phyloP scores from a whole-genome alignment of 2,329 filamentous ascomycete genomes.

The Penicillium sp. region DNA sequence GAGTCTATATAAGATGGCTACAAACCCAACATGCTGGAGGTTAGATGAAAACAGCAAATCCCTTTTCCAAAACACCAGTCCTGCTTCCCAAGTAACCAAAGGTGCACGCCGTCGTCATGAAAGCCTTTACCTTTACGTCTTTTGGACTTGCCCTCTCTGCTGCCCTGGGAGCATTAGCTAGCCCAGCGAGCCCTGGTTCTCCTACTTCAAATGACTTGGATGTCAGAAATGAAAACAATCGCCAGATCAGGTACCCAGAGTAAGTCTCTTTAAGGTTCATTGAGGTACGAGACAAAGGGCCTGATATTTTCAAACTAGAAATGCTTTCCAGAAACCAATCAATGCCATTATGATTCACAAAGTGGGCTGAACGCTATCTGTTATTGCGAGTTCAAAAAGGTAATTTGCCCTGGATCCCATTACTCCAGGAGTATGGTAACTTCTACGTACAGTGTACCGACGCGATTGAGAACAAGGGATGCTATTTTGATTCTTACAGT shows the following conservation, averaged over 20 bases:
- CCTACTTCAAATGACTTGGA: neutral
- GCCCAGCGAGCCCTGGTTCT: neutral
- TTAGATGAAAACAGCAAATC: neutral
- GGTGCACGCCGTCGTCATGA: neutral
- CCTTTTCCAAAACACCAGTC: neutral
- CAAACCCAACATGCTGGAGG: neutral
- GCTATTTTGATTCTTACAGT: neutral
- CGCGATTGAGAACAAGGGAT: neutral
- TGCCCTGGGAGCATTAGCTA: neutral
- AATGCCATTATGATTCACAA: neutral
- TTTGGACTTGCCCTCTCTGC: neutral
- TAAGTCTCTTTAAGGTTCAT: neutral
- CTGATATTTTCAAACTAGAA: neutral
- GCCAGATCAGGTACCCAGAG: neutral
- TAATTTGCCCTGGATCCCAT: neutral
- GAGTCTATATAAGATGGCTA: no score
- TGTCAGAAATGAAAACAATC: neutral
- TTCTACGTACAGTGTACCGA: neutral
- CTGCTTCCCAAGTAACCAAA: neutral
- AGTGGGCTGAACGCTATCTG: neutral
- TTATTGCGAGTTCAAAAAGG: neutral
- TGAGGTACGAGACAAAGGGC: neutral
- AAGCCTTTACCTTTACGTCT: neutral
- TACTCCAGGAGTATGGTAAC: neutral
- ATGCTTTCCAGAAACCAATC: neutral